phyloP scores from a whole-genome alignment of 192 early-diverging fungal species.

The Podila epicladia region DNA sequence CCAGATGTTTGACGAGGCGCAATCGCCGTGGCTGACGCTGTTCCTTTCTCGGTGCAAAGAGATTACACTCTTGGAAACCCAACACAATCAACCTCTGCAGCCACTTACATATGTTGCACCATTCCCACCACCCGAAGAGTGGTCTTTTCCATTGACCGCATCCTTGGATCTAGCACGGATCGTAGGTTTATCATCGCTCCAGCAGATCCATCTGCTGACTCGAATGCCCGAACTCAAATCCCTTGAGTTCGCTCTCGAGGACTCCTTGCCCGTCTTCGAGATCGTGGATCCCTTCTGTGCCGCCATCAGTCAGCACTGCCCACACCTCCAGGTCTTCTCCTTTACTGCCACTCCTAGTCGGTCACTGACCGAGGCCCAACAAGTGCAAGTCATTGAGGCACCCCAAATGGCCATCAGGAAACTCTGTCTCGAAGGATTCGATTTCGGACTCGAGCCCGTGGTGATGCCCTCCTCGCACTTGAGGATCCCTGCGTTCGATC shows the following conservation, averaged over 20 bases:
- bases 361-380: neutral
- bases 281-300: neutral
- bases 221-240: neutral
- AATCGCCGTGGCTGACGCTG: neutral
- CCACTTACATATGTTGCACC: too few species aligned
- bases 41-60: neutral
- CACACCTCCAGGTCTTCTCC: neutral
- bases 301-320: neutral
- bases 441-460: neutral
- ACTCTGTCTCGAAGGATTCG: neutral
- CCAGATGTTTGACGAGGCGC: neutral
- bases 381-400: slow-evolving; percentile 1
- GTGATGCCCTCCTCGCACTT: neutral
- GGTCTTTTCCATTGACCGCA: neutral
- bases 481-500: neutral
- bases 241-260: neutral
- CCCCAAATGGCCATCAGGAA: neutral
- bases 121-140: neutral
- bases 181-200: neutral
- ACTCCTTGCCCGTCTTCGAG: neutral
- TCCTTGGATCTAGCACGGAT: neutral
- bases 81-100: neutral
- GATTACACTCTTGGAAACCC: neutral
- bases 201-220: neutral
- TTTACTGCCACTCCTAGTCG: neutral